These are phyloP conservation scores for Epichloe bromicola DNA, from an alignment of 2,329 filamentous ascomycete species.

Conservation along the genomic window DNA sequence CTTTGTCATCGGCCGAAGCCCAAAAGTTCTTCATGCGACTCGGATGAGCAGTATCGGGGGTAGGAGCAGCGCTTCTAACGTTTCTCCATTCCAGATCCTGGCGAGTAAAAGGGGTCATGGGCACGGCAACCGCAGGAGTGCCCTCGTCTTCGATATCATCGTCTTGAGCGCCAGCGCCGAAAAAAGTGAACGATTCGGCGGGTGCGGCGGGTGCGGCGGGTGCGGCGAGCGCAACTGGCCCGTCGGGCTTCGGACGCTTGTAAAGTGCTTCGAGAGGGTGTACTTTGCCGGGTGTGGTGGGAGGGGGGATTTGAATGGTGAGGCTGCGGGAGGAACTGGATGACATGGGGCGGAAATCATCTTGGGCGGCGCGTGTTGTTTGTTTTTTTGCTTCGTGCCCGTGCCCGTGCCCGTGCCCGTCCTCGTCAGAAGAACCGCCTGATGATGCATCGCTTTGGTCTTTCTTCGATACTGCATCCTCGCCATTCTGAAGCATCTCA, in stretches of 20 bases:
- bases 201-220: slow-evolving; percentile 21
- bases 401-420: slow-evolving; percentile 1
- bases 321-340: slow-evolving; percentile 37
- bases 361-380: slow-evolving; percentile 15
- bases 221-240: slow-evolving; percentile 17
- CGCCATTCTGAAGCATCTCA: slow-evolving; percentile 12
- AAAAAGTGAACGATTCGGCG: slow-evolving; percentile 65
- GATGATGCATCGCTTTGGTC: slow-evolving; percentile 5
- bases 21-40: slow-evolving; percentile 49
- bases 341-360: slow-evolving; percentile 22
- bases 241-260: slow-evolving; percentile 50
- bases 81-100: slow-evolving; percentile 64
- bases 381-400: neutral
- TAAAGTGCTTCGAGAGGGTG: slow-evolving; percentile 90
- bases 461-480: slow-evolving; percentile 9
- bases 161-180: slow-evolving; percentile 38
- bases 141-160: slow-evolving; percentile 32
- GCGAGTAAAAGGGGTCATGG: slow-evolving; percentile 67
- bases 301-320: slow-evolving; percentile 42
- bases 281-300: slow-evolving; percentile 38
- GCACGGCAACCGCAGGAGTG: slow-evolving; percentile 26
- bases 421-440: slow-evolving; percentile 9
- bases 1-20: slow-evolving; percentile 27
- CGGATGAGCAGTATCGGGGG: slow-evolving; percentile 80
- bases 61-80: slow-evolving; percentile 81